Evolutionary conservation across 257 asterid species (phyloP), one percentile per base, ranked within the genome.

Genomic region (Capsicum chinense): DNA sequence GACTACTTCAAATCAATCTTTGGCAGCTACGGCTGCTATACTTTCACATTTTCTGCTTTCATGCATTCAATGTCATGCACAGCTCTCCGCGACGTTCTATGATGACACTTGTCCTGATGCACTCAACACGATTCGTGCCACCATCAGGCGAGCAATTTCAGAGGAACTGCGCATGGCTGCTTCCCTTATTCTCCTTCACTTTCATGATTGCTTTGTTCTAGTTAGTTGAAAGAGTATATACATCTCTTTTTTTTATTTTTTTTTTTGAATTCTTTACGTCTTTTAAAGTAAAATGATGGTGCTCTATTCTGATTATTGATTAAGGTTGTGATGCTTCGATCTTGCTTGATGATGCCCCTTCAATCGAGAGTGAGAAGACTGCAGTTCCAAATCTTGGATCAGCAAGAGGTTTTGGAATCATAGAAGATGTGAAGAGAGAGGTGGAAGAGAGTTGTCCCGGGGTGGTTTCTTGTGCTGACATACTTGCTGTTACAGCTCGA

Each of bases 51-150:
- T 73, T 11, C 16, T 73, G 42, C 57, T 48, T 48, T 73, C 80
- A 21, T 48, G 80, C 59, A 73, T 73, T 39, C 80, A 73, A 47
- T 73, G n/a, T 11, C 80, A 73, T 73, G 80, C 59, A 73, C 58
- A 47, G 11, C 59, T 73, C 19, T 73, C 80, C 1, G 39, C 59
- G 59, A 47, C 59, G 59, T 73, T 73, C 42, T 48, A 73, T 11
- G 80, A 48, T 48, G 48, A 19, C 33, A 9, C 19, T 47, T 73
- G 59, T 39, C 80, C 59, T 73, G 47, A 73, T 73, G 80, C 39
- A n/a, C 59, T 73, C n/a, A 73, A 3, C 59, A 73, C 59, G 39
- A 73, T 73, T n/a, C 59, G 80, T 5, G 48, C 80, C 2, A 48
- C 12, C 59, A 48, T 39, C 42, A 39, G 71, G 47, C 47, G 33